Conservation (phyloP, 345 rosid species). For the Lepidium didymum region DNA sequence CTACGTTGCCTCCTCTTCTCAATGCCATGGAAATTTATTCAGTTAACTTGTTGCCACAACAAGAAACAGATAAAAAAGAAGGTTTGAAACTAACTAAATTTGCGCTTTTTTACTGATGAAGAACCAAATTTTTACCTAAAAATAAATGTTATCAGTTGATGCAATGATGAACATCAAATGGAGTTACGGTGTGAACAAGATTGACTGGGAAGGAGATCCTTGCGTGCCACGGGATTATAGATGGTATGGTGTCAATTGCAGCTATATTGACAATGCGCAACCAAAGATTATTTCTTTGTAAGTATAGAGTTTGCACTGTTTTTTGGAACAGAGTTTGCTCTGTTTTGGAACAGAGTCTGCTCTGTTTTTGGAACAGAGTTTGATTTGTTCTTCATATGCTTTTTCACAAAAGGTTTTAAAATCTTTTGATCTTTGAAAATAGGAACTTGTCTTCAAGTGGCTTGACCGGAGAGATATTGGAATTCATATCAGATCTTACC, state of each 20-base stretch:
- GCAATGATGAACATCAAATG: constrained; percentile 32
- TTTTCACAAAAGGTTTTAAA: not conserved
- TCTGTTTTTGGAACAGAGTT: not conserved
- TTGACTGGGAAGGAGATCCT: constrained; percentile 43
- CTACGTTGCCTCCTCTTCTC: constrained; percentile 30
- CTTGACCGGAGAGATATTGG: constrained; percentile 35
- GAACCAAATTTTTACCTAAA: not conserved
- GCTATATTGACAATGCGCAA: not conserved
- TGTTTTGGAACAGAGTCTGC: constrained; percentile 27
- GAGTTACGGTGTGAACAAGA: constrained; percentile 1
- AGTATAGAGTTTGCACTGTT: constrained; percentile 16
- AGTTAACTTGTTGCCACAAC: not conserved
- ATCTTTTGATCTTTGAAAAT: not conserved
- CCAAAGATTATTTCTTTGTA: constrained; percentile 34
- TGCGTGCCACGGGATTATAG: constrained; percentile 8
- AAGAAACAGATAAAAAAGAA: constrained; percentile 13
- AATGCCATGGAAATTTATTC: constrained; percentile 23
- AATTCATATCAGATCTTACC: constrained; percentile 32
- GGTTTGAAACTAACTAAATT: not conserved
- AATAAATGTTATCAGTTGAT: constrained; percentile 8
- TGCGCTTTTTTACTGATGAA: no score
- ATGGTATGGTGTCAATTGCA: constrained; percentile 34
- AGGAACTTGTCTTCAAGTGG: constrained; percentile 37
- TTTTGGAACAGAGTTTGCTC: not conserved
- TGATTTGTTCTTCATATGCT: not conserved